Evolutionary conservation across 164 flowering plant genomes (phyloP).

Genomic region (Stephania cephalantha): DNA sequence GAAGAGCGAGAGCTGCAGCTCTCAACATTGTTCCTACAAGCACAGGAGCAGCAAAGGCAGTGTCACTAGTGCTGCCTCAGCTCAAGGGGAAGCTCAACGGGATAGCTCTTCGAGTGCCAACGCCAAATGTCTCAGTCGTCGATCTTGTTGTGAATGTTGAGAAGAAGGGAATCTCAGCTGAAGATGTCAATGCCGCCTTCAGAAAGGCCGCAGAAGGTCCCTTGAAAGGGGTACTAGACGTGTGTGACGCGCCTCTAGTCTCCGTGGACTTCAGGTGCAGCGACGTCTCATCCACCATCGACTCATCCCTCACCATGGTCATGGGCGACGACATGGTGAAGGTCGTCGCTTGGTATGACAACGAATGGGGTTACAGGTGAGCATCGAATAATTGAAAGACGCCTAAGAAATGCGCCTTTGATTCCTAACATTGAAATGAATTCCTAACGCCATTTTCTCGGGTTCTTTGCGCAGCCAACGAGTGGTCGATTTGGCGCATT

Average conservation of each 20-base stretch:
- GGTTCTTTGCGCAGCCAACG: slow-evolving; percentile 60
- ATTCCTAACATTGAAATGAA: not conserved
- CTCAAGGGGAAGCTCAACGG: slow-evolving; percentile 98
- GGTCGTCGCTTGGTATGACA: slow-evolving; percentile 98
- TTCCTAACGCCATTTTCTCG: not conserved
- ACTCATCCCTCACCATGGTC: slow-evolving; percentile 89
- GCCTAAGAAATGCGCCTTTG: not conserved
- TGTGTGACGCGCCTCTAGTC: slow-evolving; percentile 91
- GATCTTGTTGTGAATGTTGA: slow-evolving; percentile 86
- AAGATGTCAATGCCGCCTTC: slow-evolving; percentile 93
- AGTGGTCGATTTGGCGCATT: slow-evolving; percentile 92
- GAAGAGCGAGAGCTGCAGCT: slow-evolving; percentile 97
- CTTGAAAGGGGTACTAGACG: slow-evolving; percentile 71
- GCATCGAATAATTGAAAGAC: not conserved
- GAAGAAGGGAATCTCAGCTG: slow-evolving; percentile 84
- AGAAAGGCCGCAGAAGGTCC: slow-evolving; percentile 90
- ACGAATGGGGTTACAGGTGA: slow-evolving; percentile 99
- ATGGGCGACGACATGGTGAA: slow-evolving; percentile 99
- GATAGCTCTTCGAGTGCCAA: slow-evolving; percentile 90
- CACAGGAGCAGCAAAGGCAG: slow-evolving; percentile 99
- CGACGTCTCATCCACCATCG: slow-evolving; percentile 90
- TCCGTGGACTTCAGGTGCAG: slow-evolving; percentile 88
- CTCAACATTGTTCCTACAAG: slow-evolving; percentile 95
- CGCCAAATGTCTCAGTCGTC: slow-evolving; percentile 92
- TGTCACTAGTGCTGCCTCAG: slow-evolving; percentile 89